phyloP scores from a whole-genome alignment of 306 rosid genomes.

The Abrus pulchellus region DNA sequence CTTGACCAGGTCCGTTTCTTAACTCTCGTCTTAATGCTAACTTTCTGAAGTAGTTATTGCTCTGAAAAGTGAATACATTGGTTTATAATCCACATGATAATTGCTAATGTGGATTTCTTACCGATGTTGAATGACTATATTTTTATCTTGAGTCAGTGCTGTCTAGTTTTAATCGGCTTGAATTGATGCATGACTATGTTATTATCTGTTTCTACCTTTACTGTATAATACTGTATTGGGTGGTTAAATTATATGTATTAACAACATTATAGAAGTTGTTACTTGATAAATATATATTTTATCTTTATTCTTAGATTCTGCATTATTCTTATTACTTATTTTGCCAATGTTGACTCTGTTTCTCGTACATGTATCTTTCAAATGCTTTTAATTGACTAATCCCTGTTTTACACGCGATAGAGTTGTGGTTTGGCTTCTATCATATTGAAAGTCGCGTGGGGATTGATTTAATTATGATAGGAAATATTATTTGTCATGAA shows the following conservation, averaged over 20 bases:
- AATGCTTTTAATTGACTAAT: not conserved
- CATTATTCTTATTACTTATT: not conserved
- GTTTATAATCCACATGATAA: no score
- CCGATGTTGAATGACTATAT: not conserved
- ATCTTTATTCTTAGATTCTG: not conserved
- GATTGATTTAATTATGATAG: not conserved
- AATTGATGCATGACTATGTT: not conserved
- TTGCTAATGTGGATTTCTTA: not conserved
- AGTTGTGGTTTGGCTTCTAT: not conserved
- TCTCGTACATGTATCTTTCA: not conserved
- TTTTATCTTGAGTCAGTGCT: not conserved
- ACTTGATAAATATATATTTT: not conserved
- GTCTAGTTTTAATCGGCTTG: not conserved
- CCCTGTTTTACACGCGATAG: not conserved
- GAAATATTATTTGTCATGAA: not conserved
- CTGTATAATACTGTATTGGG: not conserved
- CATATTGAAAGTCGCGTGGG: not conserved
- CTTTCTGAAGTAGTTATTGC: slow-evolving; percentile 10
- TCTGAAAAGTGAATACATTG: not conserved
- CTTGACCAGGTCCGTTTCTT: slow-evolving; percentile 82
- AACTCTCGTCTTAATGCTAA: slow-evolving; percentile 4
- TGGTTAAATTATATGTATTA: not conserved
- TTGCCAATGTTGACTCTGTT: not conserved
- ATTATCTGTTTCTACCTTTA: not conserved
- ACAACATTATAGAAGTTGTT: not conserved